These are phyloP conservation scores for Sugiyamaella japonica DNA, from an alignment of 1,139 yeast genomes.

Conservation along the genomic window DNA sequence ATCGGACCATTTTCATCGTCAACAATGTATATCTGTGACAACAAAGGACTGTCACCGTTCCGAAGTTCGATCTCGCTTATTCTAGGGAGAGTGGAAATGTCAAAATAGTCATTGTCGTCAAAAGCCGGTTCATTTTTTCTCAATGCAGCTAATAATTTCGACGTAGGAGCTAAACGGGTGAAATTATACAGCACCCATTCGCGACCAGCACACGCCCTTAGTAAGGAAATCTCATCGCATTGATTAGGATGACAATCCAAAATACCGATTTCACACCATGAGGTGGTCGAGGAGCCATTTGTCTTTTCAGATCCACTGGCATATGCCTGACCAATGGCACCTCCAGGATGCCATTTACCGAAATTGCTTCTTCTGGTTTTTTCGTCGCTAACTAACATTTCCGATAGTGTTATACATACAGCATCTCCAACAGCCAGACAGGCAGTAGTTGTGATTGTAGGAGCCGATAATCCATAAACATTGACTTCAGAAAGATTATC, in stretches of 20 bases:
- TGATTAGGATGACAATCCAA: conserved; percentile 12
- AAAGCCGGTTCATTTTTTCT: conserved; percentile 5
- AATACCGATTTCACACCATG: conserved; percentile 18
- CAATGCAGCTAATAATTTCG: not conserved
- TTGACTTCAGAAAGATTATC: conserved; percentile 55
- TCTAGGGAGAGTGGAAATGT: conserved; percentile 10
- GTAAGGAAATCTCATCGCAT: conserved; percentile 25
- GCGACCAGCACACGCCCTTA: conserved; percentile 32
- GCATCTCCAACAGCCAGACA: conserved; percentile 79
- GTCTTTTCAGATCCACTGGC: conserved; percentile 1
- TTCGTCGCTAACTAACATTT: conserved; percentile 60
- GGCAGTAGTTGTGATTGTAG: conserved; percentile 80
- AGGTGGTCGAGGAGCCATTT: not conserved
- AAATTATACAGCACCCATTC: conserved; percentile 22
- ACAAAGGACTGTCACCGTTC: not conserved
- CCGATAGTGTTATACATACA: conserved; percentile 68
- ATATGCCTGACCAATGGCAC: conserved; percentile 71
- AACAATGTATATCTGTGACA: conserved; percentile 14
- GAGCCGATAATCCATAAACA: conserved; percentile 84
- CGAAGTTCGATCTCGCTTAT: conserved; percentile 12
- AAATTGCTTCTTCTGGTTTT: conserved; percentile 56
- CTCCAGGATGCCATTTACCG: conserved; percentile 83
- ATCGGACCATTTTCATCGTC: conserved; percentile 6
- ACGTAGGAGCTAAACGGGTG: conserved; percentile 13
- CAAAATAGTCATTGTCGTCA: conserved; percentile 10